Conservation (phyloP, 169 alveolate genomes). For the Babesia ovata region DNA sequence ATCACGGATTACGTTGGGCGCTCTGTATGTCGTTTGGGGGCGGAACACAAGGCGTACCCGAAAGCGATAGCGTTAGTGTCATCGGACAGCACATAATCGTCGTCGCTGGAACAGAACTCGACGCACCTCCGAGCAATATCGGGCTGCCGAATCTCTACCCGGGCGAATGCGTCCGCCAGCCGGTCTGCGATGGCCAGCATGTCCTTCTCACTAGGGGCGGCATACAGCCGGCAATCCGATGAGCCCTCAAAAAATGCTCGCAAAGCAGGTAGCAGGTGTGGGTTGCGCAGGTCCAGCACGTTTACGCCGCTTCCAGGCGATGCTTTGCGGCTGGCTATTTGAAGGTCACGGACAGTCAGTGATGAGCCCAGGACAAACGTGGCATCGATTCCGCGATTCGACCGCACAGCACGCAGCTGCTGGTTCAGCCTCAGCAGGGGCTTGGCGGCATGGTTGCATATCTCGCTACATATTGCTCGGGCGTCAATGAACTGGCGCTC, state of each 20-base stretch:
- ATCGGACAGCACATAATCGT: slow-evolving; percentile 54
- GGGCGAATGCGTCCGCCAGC: slow-evolving; percentile 48
- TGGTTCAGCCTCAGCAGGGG: slow-evolving; percentile 45
- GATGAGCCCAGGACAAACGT: slow-evolving; percentile 63
- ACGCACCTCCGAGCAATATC: slow-evolving; percentile 57
- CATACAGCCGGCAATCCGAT: slow-evolving; percentile 20
- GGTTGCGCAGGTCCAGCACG: slow-evolving; percentile 36
- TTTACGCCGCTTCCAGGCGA: slow-evolving; percentile 8
- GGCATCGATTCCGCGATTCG: slow-evolving; percentile 47
- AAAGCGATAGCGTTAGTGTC: slow-evolving; percentile 63
- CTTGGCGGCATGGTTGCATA: slow-evolving; percentile 47
- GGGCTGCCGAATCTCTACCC: slow-evolving; percentile 43
- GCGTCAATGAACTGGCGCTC: slow-evolving; percentile 29
- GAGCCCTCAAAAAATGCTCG: slow-evolving; percentile 37
- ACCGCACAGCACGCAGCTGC: slow-evolving; percentile 25
- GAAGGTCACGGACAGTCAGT: slow-evolving; percentile 21
- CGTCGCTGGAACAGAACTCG: slow-evolving; percentile 50
- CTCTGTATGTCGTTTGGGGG: slow-evolving; percentile 11
- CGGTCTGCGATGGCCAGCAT: slow-evolving; percentile 33
- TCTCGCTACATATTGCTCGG: slow-evolving; percentile 22
- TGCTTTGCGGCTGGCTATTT: slow-evolving; percentile 18
- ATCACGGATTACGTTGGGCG: slow-evolving; percentile 68
- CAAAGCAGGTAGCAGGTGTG: slow-evolving; percentile 16
- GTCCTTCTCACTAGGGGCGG: slow-evolving; percentile 46
- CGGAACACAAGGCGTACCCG: slow-evolving; percentile 19